Percentiles rank a stretch among this genome's conserved stretches.
Evolutionary conservation across 257 asterid species (phyloP).

Genomic region (Penstemon newberryi): DNA sequence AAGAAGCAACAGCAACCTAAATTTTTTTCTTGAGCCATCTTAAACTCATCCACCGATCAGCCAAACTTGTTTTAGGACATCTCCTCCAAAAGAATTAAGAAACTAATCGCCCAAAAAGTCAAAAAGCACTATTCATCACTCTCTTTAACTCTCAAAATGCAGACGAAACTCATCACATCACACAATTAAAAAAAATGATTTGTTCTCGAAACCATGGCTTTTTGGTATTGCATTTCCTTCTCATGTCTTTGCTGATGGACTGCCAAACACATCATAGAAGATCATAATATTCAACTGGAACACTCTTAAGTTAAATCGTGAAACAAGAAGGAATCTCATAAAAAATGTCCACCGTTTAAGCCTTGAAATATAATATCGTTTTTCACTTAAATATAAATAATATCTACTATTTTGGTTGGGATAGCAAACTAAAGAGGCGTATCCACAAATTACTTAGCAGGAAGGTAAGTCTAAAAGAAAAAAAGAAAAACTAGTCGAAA

Average conservation of each 20-base stretch:
- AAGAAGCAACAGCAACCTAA: too few species aligned
- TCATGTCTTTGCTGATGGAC: background rate
- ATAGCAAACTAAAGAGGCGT: background rate
- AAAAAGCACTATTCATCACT: background rate
- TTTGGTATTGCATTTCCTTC: constrained; percentile 7
- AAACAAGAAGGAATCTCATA: constrained; percentile 10
- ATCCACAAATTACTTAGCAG: background rate
- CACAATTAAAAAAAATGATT: background rate
- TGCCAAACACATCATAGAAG: constrained; percentile 15
- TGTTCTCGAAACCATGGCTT: background rate
- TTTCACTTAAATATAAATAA: background rate
- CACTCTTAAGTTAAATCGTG: background rate
- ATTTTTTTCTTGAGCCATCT: too few species aligned
- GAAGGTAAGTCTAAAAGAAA: constrained; percentile 1
- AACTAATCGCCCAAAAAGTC: background rate
- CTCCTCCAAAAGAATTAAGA: too few species aligned
- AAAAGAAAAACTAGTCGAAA: background rate
- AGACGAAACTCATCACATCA: background rate
- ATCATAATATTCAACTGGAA: background rate
- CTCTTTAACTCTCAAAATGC: constrained; percentile 4
- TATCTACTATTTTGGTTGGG: background rate
- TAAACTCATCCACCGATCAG: too few species aligned
- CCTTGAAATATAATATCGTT: background rate
- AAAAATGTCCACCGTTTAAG: background rate
- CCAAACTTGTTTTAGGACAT: too few species aligned